Base-by-base conservation (phyloP, 1,284 basidiomycete genomes). In the Cutaneotrichosporon mucoides region DNA sequence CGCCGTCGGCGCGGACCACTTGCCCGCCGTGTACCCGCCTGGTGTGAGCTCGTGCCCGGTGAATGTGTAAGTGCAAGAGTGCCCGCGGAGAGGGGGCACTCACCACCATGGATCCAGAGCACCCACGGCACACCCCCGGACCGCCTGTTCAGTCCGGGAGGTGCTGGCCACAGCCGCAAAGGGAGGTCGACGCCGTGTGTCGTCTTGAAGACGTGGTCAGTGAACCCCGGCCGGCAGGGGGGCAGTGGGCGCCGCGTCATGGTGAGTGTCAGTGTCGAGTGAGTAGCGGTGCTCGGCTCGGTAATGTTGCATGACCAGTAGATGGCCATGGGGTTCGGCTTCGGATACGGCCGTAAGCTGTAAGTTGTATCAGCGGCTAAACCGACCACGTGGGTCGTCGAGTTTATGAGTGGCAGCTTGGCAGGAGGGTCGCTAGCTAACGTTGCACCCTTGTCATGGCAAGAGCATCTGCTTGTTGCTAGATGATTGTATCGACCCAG, bases 121-220 rank as follows among this genome's bases (percentile, higher is more conserved):
- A 66, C 40, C 64, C 64, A 66, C 5, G 61, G 61, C 10, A 13
- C 16, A 8, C 10, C 34, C 16, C 24, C 45, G 9, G 5, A 6
- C 11, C 45, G 33, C 11, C 15, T 16, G 12, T 11, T 10, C 34
- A 6, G 24, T 47, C 10, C n/a, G 7, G 11, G 24, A 38, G 15
- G 24, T 24, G 67, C 62, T 2, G 70, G 66, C 66, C 70, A 73
- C n/a, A 73, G 48, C 6, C 72, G 58, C 10, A 72, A 46, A 3
- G 70, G 67, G 3, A 74, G 49, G 37, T 56, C 34, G 3, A 73
- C 67, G 10, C 68, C 71, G 35, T 69, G 59, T 11, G 46, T 54
- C 5, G 57, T 62, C 50, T 63, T 66, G 60, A 61, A 71, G 48
- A 68, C 55, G 51, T 71, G 65, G 58, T 74, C 72, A 2, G 47